Evolutionary conservation across 192 early-diverging fungal genomes (phyloP), one percentile per base, ranked within the genome.

Genomic region (Backusella psychrophila): DNA sequence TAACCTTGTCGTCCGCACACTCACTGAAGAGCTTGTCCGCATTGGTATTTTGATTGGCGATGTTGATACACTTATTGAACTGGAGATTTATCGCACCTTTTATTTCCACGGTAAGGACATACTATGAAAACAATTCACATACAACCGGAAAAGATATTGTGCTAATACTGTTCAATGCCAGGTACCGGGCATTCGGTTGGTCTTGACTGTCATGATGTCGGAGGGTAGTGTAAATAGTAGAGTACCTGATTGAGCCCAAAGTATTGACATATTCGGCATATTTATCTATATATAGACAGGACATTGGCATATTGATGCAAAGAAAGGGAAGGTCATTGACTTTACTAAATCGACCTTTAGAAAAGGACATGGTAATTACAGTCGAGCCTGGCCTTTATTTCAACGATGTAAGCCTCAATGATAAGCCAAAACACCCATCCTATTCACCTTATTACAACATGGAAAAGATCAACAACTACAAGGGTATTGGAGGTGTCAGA

Each of bases 361-460:
- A 90, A 65, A 83, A 89, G 8, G 89, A 90, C 38, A 96, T 97
- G 93, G 95, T 92, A 8, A 88, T 98, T 34, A 97, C 97, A 9
- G 94, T 96, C 21, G 97, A 98, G 83, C 97, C 97, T 19, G 97
- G 97, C 0, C 80, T 93, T 66, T 98, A 98, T 83, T 98, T 98
- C 89, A 91, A 95, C 53, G 88, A 93, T 69, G 89, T 88, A 3
- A 88, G 94, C 41, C 80, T 98, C 11, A 85, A 89, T 31, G 79
- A 82, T 14, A 91, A 91, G 21, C 81, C 86, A 73, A 82, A 83
- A 4, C 80, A 91, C 71, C 89, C 92, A 3, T 80, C 81, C 5
- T 74, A 88, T 44, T 83, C 86, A 35, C 71, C 88, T 81, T 92
- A 86, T 71, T 89, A 96, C 71, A 86, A 96, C 81, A 86, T 90